Evolutionary conservation across 169 alveolate species (phyloP), one percentile per base, ranked within the genome.

Genomic region (Plasmodium chabaudi): DNA sequence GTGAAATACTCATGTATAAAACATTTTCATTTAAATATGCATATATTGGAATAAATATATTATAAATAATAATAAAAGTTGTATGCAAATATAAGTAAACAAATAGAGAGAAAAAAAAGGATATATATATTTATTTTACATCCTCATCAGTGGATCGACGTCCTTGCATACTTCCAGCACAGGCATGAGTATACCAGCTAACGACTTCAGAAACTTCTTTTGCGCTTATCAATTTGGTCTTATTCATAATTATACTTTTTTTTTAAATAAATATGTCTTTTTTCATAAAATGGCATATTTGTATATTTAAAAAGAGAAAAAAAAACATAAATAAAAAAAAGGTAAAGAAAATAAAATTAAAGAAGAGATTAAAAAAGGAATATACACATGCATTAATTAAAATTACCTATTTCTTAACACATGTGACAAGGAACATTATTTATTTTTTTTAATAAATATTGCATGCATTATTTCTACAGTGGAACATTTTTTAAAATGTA

Each of bases 151-250:
- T 77, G 19, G 88, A 53, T 23, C 88, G 68, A 57, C 65, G 65
- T 17, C 88, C 88, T 57, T 77, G 88, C 88, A 77, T 77, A 46
- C 77, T 77, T 56, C 88, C 88, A 51, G 88, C 88, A 64, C 88
- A 77, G 59, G 57, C 88, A 64, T 77, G 88, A 23, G 88, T 64
- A 56, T 77, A 77, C 88, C 88, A 77, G 42, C 88, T 77, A 9
- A 77, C 88, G 21, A 77, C 51, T 77, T 77, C 88, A n/a, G 88
- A 77, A 34, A 77, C 68, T 44, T 77, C 88, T 9, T 77, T 77
- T 77, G 88, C 42, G 63, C 77, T 77, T 77, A 77, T 77, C 55
- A 77, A 63, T 63, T 77, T 77, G 3, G 49, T 46, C 55, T 42
- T 77, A 77, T 44, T 67, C 88, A 77, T 77, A 55, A 49, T 77